These are phyloP conservation scores for Urochloa ruziziensis DNA, from an alignment of 176 grass and related monocot species.

Conservation along the genomic window DNA sequence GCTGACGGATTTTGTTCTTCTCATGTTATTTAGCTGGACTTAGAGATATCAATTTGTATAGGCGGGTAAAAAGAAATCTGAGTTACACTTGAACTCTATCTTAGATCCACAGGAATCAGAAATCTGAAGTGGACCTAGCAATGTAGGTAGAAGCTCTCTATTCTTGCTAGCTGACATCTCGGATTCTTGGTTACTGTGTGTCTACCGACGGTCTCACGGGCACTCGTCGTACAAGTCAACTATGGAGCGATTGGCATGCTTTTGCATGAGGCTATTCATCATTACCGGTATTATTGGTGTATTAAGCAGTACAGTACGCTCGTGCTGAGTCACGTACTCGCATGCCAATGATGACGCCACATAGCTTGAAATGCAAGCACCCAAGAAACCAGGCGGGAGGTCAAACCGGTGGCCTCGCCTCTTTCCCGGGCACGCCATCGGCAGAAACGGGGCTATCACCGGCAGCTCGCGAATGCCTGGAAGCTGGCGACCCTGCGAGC, in stretches of 20 bases:
- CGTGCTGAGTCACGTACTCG: background rate
- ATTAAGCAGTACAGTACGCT: background rate
- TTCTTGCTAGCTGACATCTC: background rate
- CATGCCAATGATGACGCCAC: background rate
- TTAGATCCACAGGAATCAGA: conserved; percentile 2
- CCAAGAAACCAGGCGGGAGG: background rate
- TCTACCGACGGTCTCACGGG: too few relatives aligned
- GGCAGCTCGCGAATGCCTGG: background rate
- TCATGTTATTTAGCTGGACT: conserved; percentile 15
- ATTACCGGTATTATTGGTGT: background rate
- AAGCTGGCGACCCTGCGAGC: background rate
- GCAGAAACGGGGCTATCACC: background rate
- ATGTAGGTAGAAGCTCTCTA: background rate
- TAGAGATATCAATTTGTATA: conserved; percentile 40
- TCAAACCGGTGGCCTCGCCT: background rate
- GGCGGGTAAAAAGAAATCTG: background rate
- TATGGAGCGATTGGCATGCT: background rate
- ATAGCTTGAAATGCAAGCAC: background rate
- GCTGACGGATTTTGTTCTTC: conserved; percentile 27
- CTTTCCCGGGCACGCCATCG: background rate
- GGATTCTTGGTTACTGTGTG: background rate
- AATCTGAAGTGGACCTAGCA: background rate
- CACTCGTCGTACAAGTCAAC: background rate
- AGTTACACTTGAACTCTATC: background rate
- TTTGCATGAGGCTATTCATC: background rate